Base-by-base conservation (phyloP, 2,329 filamentous ascomycete species). In the Lasiodiplodia hormozganensis region DNA sequence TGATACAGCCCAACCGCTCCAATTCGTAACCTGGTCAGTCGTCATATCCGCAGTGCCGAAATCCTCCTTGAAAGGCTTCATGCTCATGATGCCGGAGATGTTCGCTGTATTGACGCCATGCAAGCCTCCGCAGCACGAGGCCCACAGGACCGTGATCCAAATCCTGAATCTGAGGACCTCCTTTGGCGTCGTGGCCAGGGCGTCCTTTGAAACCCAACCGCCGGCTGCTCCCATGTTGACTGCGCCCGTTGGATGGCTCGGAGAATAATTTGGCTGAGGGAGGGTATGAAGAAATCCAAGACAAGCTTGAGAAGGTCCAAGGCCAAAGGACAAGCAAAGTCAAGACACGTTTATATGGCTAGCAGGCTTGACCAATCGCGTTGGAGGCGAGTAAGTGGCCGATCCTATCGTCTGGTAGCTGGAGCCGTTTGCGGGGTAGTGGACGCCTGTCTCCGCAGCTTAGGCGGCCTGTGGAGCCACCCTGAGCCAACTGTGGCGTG, bases 81-180 rank as follows among this genome's bases (percentile, higher is more conserved):
- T 60, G 21, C 34, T 40, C 56, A 60, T 60, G 34, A 60, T 28
- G 34, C 56, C 56, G 34, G 56, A 60, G 36, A 60, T 60, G 36
- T 60, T 60, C 36, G 56, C 34, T 8, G 56, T 60, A n/a, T 60
- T 60, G 56, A 60, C 34, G 56, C 56, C 56, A 28, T 60, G 56
- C 21, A 60, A 31, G 14, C 56, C 56, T 8, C 56, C 56, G 11
- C 56, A 60, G 38, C 38, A 60, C 16, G 56, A 60, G 3, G 56
- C 56, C 56, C 56, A 60, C n/a, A 60, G n/a, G 14, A 25, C 56
- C 21, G 56, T 60, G 11, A 60, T 23, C 56, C 56, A 60, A 16
- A 60, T 60, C 34, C 38, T 60, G 21, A 40, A 40, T 10, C 56
- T 25, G 16, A 52, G 49, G 21, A 52, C 49, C 21, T 52, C 49